These are phyloP conservation scores for Lobosporangium transversale DNA, from an alignment of 192 early-diverging fungal species.

Conservation along the genomic window DNA sequence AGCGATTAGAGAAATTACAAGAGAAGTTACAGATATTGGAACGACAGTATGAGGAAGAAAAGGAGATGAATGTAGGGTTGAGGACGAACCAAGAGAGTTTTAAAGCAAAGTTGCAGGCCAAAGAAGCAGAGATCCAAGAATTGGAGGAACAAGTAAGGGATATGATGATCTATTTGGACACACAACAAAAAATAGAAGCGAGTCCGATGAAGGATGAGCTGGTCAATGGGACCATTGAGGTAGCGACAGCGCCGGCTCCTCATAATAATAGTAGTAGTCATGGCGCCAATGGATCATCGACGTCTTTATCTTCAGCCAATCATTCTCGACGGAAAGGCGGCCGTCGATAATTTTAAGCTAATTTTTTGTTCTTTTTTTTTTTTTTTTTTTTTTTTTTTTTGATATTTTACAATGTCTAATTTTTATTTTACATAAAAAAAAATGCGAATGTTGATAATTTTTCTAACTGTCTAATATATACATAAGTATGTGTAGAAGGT, in stretches of 20 bases:
- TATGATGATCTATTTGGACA: slow-evolving; percentile 88
- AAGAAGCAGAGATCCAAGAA: slow-evolving; percentile 71
- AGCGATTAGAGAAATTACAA: slow-evolving; percentile 66
- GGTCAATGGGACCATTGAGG: slow-evolving; percentile 40
- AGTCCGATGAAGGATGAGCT: slow-evolving; percentile 55
- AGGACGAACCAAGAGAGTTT: slow-evolving; percentile 72
- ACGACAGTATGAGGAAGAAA: slow-evolving; percentile 77
- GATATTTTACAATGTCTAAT: too few species aligned
- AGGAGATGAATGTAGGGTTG: slow-evolving; percentile 63
- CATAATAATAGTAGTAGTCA: too few species aligned
- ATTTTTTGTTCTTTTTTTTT: too few species aligned
- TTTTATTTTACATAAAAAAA: too few species aligned
- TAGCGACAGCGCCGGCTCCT: slow-evolving; percentile 7
- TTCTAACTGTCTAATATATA: too few species aligned
- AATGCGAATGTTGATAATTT: too few species aligned
- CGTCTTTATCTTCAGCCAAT: slow-evolving; percentile 12
- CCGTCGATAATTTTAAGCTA: slow-evolving; percentile 17
- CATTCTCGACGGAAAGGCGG: slow-evolving; percentile 43
- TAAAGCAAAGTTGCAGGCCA: slow-evolving; percentile 61
- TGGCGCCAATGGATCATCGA: too few species aligned
- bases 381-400: too few species aligned
- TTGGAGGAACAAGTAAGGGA: slow-evolving; percentile 91
- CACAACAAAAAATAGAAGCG: slow-evolving; percentile 70
- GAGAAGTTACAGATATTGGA: slow-evolving; percentile 65
- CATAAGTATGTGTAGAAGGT: too few species aligned